These are phyloP conservation scores for Nicotiana benthamiana DNA, from an alignment of 257 asterid genomes.

Conservation along the genomic window DNA sequence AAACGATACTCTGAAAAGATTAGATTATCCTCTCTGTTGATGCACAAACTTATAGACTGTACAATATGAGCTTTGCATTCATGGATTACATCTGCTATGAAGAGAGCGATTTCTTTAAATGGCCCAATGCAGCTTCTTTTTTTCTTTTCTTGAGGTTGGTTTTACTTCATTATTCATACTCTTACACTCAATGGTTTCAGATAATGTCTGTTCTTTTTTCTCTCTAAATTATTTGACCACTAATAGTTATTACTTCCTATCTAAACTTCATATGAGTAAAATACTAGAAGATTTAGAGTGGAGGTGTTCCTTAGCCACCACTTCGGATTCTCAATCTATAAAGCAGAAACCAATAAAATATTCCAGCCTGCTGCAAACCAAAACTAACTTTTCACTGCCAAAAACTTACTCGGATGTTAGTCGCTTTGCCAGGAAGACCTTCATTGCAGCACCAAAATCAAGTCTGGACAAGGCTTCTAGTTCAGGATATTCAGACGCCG, in stretches of 20 bases:
- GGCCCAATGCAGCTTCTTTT: background rate
- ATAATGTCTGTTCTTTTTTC: too few relatives aligned
- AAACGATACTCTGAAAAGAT: background rate
- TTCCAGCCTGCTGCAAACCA: background rate
- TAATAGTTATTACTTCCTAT: too few relatives aligned
- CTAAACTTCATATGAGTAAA: too few relatives aligned
- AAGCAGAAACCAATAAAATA: background rate
- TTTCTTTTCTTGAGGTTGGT: background rate
- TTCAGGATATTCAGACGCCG: conserved; percentile 64
- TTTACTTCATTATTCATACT: too few relatives aligned
- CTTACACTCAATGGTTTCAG: too few relatives aligned
- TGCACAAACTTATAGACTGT: background rate
- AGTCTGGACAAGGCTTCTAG: conserved; percentile 88
- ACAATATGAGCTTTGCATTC: background rate
- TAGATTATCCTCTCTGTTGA: background rate
- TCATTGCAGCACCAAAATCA: conserved; percentile 90
- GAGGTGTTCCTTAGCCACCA: background rate
- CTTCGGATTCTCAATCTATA: background rate
- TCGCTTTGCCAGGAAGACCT: conserved; percentile 87
- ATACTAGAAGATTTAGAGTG: background rate
- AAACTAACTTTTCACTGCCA: background rate
- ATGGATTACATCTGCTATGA: background rate
- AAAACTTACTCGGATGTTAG: conserved; percentile 82
- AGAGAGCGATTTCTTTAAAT: background rate
- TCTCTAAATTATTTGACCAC: too few relatives aligned